Conservation (phyloP, 139 green algal species). For the Chlorella sp. region DNA sequence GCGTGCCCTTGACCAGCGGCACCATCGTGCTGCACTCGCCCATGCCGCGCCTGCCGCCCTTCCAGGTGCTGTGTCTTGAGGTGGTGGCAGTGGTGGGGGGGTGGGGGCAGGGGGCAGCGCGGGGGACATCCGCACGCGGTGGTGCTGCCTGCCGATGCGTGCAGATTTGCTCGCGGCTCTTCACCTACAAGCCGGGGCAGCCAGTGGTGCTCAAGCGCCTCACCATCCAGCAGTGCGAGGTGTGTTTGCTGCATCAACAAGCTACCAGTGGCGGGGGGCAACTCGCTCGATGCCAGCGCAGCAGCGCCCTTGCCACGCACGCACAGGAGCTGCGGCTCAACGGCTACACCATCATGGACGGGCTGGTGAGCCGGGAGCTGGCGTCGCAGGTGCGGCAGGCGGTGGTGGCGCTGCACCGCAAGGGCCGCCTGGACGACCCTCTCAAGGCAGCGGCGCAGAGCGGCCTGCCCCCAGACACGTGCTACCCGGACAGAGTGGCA, state of each 20-base stretch:
- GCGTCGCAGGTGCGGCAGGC: conserved; percentile 9
- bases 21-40: too few species aligned
- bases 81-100: too few species aligned
- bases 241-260: too few species aligned
- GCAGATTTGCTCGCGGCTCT: not conserved
- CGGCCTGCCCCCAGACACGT: conserved; percentile 3
- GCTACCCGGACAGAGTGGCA: not conserved
- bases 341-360: conserved; percentile 36
- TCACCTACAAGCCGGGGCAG: not conserved
- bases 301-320: too few species aligned
- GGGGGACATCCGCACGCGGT: too few species aligned
- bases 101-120: too few species aligned
- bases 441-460: not conserved
- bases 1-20: too few species aligned
- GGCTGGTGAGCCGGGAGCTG: conserved; percentile 28
- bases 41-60: too few species aligned
- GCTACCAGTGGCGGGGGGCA: too few species aligned
- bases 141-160: too few species aligned
- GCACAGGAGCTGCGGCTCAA: conserved; percentile 37
- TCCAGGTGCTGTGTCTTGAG: too few species aligned
- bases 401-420: not conserved
- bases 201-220: not conserved
- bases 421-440: not conserved
- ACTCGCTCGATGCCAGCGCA: too few species aligned
- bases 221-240: not conserved